phyloP scores from a whole-genome alignment of 805 yeast species.

The Zygoascus bituminiphila region DNA sequence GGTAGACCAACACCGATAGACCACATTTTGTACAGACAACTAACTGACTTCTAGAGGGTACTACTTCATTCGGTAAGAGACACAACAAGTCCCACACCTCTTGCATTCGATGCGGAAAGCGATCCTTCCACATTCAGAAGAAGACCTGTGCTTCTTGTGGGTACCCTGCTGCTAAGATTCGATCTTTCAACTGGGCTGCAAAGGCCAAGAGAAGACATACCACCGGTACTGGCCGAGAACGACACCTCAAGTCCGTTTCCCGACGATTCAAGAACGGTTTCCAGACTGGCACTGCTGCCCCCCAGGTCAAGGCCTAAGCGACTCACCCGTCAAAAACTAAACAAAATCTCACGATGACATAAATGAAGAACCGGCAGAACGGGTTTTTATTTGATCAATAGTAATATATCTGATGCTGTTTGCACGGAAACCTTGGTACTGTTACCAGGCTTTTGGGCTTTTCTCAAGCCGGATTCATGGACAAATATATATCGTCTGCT shows the following conservation, averaged over 20 bases:
- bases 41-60: conserved; percentile 54
- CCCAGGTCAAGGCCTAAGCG: conserved; percentile 5
- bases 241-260: conserved; percentile 92
- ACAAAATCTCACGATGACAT: background rate
- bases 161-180: conserved; percentile 98
- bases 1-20: conserved; percentile 10
- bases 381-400: background rate
- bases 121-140: conserved; percentile 99
- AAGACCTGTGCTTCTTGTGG: conserved; percentile 98
- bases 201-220: conserved; percentile 99
- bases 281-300: conserved; percentile 51
- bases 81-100: conserved; percentile 99
- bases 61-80: conserved; percentile 99
- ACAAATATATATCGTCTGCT: conserved; percentile 62
- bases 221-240: conserved; percentile 99
- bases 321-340: background rate
- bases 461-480: conserved; percentile 35
- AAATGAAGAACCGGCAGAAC: conserved; percentile 1
- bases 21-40: background rate
- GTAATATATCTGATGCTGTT: conserved; percentile 1
- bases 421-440: background rate
- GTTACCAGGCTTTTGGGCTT: background rate
- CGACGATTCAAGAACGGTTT: conserved; percentile 99
- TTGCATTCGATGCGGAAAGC: conserved; percentile 94
- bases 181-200: conserved; percentile 92